Evolutionary conservation across 1,284 basidiomycete genomes (phyloP).

Genomic region (Cystobasidium slooffiae): DNA sequence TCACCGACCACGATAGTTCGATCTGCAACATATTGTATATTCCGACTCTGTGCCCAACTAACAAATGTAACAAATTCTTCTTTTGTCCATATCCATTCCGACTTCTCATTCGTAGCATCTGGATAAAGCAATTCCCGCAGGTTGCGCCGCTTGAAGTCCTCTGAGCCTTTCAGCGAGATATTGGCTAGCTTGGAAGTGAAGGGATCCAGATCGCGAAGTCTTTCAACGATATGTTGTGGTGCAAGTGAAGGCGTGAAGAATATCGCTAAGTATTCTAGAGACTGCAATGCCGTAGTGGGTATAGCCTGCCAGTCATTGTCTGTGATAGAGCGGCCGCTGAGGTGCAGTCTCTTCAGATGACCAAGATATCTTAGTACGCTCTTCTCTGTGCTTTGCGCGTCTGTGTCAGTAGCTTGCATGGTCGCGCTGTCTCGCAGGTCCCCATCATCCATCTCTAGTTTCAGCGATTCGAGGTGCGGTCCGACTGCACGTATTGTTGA

Average conservation of each 20-base stretch:
- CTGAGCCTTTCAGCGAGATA: constrained; percentile 30
- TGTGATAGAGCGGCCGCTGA: constrained; percentile 31
- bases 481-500: neutral
- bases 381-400: neutral
- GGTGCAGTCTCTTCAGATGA: constrained; percentile 2
- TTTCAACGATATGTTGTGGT: constrained; percentile 2
- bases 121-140: constrained; percentile 20
- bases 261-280: constrained; percentile 1
- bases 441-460: constrained; percentile 13
- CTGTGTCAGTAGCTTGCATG: neutral
- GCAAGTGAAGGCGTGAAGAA: constrained; percentile 23
- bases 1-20: constrained; percentile 28
- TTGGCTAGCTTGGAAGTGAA: neutral
- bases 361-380: constrained; percentile 4
- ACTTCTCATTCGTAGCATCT: constrained; percentile 7
- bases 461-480: constrained; percentile 14
- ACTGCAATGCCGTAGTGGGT: neutral
- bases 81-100: constrained; percentile 32
- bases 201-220: constrained; percentile 4
- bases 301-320: constrained; percentile 17
- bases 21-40: constrained; percentile 26
- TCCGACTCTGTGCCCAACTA: constrained; percentile 17
- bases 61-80: constrained; percentile 35
- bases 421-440: constrained; percentile 4
- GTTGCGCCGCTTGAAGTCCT: constrained; percentile 32